phyloP scores from a whole-genome alignment of 2,329 filamentous ascomycete genomes.

The Alternaria ethzedia region DNA sequence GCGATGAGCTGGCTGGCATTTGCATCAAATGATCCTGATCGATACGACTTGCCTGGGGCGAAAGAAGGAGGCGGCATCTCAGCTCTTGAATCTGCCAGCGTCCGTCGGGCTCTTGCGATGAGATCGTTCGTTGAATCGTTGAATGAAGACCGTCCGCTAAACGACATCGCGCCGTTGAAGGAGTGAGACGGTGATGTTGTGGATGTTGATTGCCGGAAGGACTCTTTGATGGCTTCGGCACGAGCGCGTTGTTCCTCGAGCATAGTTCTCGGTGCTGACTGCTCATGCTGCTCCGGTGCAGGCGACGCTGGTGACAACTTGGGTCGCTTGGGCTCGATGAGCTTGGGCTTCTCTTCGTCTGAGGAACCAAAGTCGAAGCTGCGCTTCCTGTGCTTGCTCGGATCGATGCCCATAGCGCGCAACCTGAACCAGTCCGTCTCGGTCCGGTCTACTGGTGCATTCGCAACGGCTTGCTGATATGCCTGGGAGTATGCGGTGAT shows the following conservation, averaged over 20 bases:
- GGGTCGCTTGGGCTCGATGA: slow-evolving; percentile 32
- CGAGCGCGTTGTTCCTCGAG: slow-evolving; percentile 32
- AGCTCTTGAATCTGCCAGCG: slow-evolving; percentile 4
- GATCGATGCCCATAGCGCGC: slow-evolving; percentile 56
- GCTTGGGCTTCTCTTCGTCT: slow-evolving; percentile 27
- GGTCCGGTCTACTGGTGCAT: slow-evolving; percentile 51
- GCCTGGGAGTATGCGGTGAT: slow-evolving; percentile 29
- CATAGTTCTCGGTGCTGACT: slow-evolving; percentile 10
- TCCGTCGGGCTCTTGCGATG: slow-evolving; percentile 20
- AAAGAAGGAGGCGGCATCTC: slow-evolving; percentile 5
- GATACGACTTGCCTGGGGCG: slow-evolving; percentile 12
- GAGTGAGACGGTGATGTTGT: slow-evolving; percentile 11
- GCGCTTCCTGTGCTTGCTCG: slow-evolving; percentile 40
- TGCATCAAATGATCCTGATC: slow-evolving; percentile 9
- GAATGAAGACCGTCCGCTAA: slow-evolving; percentile 18
- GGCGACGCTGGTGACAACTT: slow-evolving; percentile 19
- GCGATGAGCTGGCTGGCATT: slow-evolving; percentile 24
- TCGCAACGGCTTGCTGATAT: slow-evolving; percentile 26
- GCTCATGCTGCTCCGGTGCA: neutral
- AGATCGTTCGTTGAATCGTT: slow-evolving; percentile 8
- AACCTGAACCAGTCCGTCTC: slow-evolving; percentile 59
- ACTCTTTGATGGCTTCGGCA: slow-evolving; percentile 28
- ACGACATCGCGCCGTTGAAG: slow-evolving; percentile 6
- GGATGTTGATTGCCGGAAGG: slow-evolving; percentile 19
- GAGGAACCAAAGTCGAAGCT: slow-evolving; percentile 33